Conservation (phyloP, 139 green algal species). For the Marvania coccoides region DNA sequence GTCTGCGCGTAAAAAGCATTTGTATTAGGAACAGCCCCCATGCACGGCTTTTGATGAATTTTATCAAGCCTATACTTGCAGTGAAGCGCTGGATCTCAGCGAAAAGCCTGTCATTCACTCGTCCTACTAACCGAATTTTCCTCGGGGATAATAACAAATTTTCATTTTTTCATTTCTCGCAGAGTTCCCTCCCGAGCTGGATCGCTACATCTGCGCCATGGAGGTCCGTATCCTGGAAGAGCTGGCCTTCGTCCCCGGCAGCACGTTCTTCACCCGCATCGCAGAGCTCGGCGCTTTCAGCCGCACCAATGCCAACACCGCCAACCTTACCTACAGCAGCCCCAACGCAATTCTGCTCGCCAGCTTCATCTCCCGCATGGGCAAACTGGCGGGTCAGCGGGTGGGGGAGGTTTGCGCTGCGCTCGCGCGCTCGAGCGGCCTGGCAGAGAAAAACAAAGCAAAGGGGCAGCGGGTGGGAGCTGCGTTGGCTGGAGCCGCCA, state of each 20-base stretch:
- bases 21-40: too few relatives aligned
- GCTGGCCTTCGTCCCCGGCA: constrained; percentile 14
- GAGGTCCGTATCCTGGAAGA: constrained; percentile 17
- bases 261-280: constrained; percentile 6
- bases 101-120: not conserved
- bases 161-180: not conserved
- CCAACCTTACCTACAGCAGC: not conserved
- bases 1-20: too few relatives aligned
- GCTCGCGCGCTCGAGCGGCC: not conserved
- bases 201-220: not conserved
- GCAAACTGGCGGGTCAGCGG: not conserved
- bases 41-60: too few relatives aligned
- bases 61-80: too few relatives aligned
- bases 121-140: not conserved
- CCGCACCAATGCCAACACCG: too few relatives aligned
- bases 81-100: too few relatives aligned
- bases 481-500: not conserved
- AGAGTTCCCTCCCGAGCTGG: not conserved
- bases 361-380: not conserved
- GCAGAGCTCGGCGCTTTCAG: not conserved
- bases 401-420: not conserved
- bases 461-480: not conserved
- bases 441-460: not conserved
- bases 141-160: too few relatives aligned
- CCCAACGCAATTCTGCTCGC: not conserved